Evolutionary conservation across 192 early-diverging fungal genomes (phyloP).

Genomic region (Allomyces javanicus): DNA sequence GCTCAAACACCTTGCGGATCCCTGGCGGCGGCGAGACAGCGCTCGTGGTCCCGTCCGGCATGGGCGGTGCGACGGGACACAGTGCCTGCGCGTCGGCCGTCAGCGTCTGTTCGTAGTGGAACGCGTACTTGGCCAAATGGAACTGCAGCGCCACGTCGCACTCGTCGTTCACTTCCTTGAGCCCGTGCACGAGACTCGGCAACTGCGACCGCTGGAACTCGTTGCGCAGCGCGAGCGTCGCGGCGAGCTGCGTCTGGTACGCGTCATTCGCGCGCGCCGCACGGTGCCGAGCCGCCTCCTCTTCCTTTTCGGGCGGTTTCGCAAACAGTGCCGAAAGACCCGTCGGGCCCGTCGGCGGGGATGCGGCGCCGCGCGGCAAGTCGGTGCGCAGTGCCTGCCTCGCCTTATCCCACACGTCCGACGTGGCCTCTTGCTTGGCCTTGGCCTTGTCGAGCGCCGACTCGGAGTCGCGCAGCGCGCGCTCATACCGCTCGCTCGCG

Average conservation of each 20-base stretch:
- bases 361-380: background rate
- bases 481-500: constrained; percentile 49
- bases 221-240: constrained; percentile 51
- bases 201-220: constrained; percentile 63
- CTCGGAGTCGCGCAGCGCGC: constrained; percentile 58
- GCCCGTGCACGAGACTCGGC: constrained; percentile 47
- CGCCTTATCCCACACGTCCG: constrained; percentile 71
- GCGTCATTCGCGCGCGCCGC: constrained; percentile 57
- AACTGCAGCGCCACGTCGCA: constrained; percentile 62
- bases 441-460: constrained; percentile 63
- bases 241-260: constrained; percentile 60
- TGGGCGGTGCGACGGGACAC: constrained; percentile 25
- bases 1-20: constrained; percentile 7
- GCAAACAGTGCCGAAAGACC: background rate
- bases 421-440: constrained; percentile 53
- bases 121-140: constrained; percentile 57
- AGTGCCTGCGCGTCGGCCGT: constrained; percentile 49
- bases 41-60: constrained; percentile 14
- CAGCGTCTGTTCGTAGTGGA: constrained; percentile 54
- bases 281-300: constrained; percentile 73
- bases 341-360: background rate
- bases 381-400: constrained; percentile 14
- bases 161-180: constrained; percentile 70
- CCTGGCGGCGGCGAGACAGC: background rate
- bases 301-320: constrained; percentile 6